A percentile compares a stretch with the other conserved stretches of the same genome.
These are phyloP conservation scores for Dendrobium huoshanense DNA, from an alignment of 106 monocot species.

Conservation along the genomic window DNA sequence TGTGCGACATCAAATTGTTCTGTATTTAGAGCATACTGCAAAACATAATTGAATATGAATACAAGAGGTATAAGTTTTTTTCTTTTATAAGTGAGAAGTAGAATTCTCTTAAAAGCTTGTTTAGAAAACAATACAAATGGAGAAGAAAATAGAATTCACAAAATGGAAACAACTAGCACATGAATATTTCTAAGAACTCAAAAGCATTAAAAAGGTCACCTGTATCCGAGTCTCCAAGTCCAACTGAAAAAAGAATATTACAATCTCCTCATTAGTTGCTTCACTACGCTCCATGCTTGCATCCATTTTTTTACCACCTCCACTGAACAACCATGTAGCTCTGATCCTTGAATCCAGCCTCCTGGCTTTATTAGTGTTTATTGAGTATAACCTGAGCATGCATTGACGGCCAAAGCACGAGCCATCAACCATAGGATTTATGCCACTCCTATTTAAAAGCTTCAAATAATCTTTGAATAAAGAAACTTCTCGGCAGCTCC, in stretches of 20 bases:
- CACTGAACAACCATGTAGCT: slow-evolving; percentile 56
- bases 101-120: background rate
- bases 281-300: slow-evolving; percentile 73
- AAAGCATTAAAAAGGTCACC: slow-evolving; percentile 18
- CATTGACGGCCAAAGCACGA: slow-evolving; percentile 6
- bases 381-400: slow-evolving; percentile 8
- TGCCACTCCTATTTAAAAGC: slow-evolving; percentile 5
- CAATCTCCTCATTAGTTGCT: slow-evolving; percentile 77
- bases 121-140: too few relatives aligned
- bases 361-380: slow-evolving; percentile 11
- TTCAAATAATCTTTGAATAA: slow-evolving; percentile 19
- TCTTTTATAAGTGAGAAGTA: background rate
- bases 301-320: slow-evolving; percentile 33
- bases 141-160: too few relatives aligned
- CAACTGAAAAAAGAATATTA: slow-evolving; percentile 86
- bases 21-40: slow-evolving; percentile 73
- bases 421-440: slow-evolving; percentile 20
- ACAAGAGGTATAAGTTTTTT: background rate
- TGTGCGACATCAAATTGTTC: slow-evolving; percentile 89
- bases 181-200: background rate
- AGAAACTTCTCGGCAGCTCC: slow-evolving; percentile 13
- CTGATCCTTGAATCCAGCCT: slow-evolving; percentile 16
- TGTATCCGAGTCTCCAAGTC: slow-evolving; percentile 85
- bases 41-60: background rate
- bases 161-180: background rate